These are phyloP conservation scores for Phascolomyces articulosus DNA, from an alignment of 371 early-diverging fungal genomes.

Conservation along the genomic window DNA sequence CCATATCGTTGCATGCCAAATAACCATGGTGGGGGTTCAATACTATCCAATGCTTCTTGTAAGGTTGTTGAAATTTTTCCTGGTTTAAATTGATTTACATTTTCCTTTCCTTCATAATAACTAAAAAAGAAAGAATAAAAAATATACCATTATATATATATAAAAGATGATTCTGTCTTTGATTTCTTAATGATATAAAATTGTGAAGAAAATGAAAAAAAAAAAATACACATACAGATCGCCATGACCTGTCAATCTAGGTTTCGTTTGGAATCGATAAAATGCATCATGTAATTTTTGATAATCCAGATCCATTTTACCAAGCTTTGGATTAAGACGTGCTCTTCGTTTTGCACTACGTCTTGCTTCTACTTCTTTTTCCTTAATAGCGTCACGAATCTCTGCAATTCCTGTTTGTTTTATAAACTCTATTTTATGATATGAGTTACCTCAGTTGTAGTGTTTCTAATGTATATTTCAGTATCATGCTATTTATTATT, in stretches of 20 bases:
- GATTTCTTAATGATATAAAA: slow-evolving; percentile 1
- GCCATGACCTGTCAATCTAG: slow-evolving; percentile 75
- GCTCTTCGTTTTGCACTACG: slow-evolving; percentile 80
- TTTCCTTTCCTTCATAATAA: slow-evolving; percentile 13
- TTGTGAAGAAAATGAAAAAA: neutral
- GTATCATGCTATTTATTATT: too few species aligned
- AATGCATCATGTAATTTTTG: slow-evolving; percentile 92
- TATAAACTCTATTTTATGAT: slow-evolving; percentile 68
- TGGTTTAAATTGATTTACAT: slow-evolving; percentile 28
- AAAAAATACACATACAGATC: slow-evolving; percentile 38
- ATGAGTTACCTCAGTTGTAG: too few species aligned
- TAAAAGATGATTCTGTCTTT: too few species aligned
- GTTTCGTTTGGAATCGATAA: slow-evolving; percentile 84
- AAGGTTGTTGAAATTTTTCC: slow-evolving; percentile 81
- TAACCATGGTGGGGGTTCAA: slow-evolving; percentile 97
- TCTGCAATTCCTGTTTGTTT: slow-evolving; percentile 91
- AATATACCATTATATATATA: too few species aligned
- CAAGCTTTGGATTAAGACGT: slow-evolving; percentile 86
- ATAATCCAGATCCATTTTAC: slow-evolving; percentile 88
- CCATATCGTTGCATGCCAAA: slow-evolving; percentile 95
- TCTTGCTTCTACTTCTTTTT: slow-evolving; percentile 71
- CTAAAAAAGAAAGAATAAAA: slow-evolving; percentile 2
- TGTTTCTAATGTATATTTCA: too few species aligned
- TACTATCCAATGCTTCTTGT: slow-evolving; percentile 62
- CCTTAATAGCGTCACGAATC: slow-evolving; percentile 77